Evolutionary conservation across 768 basidiomycete species (phyloP), one percentile per base, ranked within the genome.

Genomic region (Pisolithus sp.): DNA sequence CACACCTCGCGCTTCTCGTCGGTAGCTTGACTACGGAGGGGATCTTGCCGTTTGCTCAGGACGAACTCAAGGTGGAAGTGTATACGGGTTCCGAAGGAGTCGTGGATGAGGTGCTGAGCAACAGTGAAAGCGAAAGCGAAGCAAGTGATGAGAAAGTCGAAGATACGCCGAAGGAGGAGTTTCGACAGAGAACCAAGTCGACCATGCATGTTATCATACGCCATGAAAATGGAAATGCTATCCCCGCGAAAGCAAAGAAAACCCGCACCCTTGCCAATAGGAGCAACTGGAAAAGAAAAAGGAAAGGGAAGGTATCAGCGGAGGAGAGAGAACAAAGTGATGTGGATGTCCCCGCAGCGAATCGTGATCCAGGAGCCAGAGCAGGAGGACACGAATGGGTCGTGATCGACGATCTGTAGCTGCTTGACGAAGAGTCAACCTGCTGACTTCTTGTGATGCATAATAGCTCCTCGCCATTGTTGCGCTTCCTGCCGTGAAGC

Each of bases 41-140:
- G 3, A 81, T 85, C 45, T 74, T 94, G 10, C 88, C 89, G 0
- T 89, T 80, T 60, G 58, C 79, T 1, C 64, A 69, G 36, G 77
- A 81, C 45, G 85, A 89, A 51, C 79, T 89, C 5, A 73, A 75
- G 39, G 76, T 76, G 21, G 76, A 84, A 51, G 71, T 86, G 13
- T 73, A 71, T 7, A 92, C 89, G 0, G 84, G 84, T 5, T 85
- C 87, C 0, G 75, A 85, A 31, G 80, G 83, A 57, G 80, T 91
- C 17, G 76, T 80, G 54, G 93, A 95, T 57, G 93, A 93, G 69
- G 61, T 93, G 8, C 63, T 85, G 18, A 65, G 57, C 23, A 65
- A 61, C 47, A 65, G 63, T 36, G 64, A 59, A 18, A 60, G 56
- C 46, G 91, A 89, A 15, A 34, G 13, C 0, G 81, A 26, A 7